Conservation (phyloP, 257 asterid genomes). For the Solanum tarapatanum region DNA sequence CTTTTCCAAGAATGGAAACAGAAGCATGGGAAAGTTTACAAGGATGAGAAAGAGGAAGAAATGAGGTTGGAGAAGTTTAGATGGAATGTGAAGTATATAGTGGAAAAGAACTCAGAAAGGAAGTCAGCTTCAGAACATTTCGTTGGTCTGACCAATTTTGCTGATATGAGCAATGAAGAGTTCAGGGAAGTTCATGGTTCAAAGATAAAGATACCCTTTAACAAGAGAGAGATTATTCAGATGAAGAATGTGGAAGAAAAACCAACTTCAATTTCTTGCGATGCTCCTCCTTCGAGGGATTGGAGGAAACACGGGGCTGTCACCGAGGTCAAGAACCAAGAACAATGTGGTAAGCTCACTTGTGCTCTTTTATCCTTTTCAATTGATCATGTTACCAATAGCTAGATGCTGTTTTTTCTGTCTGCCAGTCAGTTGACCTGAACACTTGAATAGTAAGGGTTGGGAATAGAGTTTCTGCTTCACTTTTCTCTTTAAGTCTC, state of each 20-base stretch:
- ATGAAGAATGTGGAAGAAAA: background rate
- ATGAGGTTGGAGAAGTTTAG: constrained; percentile 12
- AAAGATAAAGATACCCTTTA: constrained; percentile 1
- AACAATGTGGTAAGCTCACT: constrained; percentile 8
- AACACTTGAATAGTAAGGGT: background rate
- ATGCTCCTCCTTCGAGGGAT: constrained; percentile 18
- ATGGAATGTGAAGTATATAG: constrained; percentile 12
- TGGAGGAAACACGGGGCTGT: constrained; percentile 31
- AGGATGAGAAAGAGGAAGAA: constrained; percentile 16
- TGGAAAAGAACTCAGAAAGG: constrained; percentile 10
- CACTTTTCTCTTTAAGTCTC: background rate
- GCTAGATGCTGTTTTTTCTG: background rate
- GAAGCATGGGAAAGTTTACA: constrained; percentile 14
- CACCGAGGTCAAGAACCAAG: constrained; percentile 21
- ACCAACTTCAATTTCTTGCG: constrained; percentile 2
- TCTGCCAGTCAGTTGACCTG: background rate
- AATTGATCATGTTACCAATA: background rate
- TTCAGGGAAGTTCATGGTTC: constrained; percentile 5
- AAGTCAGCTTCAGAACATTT: background rate
- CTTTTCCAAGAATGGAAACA: constrained; percentile 24
- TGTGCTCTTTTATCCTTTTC: background rate
- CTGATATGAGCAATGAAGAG: constrained; percentile 30
- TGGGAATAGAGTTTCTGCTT: background rate
- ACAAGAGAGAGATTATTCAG: background rate
- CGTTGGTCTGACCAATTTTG: constrained; percentile 22